Percentiles rank a stretch among this genome's conserved stretches.
Conservation (phyloP, 345 rosid species). For the Viola odorata region DNA sequence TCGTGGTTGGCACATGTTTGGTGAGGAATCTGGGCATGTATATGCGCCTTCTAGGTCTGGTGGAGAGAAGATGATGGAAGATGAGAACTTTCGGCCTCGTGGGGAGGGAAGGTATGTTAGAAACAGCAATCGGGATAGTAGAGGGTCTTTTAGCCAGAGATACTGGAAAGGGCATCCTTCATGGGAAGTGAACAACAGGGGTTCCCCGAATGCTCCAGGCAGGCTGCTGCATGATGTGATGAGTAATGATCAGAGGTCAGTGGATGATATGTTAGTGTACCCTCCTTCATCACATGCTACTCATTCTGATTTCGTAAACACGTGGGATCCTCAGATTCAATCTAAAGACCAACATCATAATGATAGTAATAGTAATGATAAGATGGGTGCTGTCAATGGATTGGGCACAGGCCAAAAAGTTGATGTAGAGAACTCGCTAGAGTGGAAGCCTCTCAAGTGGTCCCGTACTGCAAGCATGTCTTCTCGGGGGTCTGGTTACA, state of each 20-base stretch:
- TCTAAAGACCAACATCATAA: conserved; percentile 48
- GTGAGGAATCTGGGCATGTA: conserved; percentile 62
- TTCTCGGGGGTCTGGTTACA: conserved; percentile 75
- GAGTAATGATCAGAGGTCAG: conserved; percentile 50
- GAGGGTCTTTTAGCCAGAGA: conserved; percentile 59
- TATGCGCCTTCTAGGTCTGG: conserved; percentile 46
- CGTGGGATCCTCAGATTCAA: conserved; percentile 45
- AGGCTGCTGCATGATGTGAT: conserved; percentile 45
- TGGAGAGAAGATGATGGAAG: conserved; percentile 49
- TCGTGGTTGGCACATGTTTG: conserved; percentile 65
- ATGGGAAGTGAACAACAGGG: conserved; percentile 59
- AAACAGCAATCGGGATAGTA: conserved; percentile 51
- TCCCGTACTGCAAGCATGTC: conserved; percentile 66
- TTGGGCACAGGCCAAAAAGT: conserved; percentile 39
- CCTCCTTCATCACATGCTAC: conserved; percentile 28
- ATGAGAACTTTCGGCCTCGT: conserved; percentile 48
- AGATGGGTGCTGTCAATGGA: conserved; percentile 35
- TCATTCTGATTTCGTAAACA: conserved; percentile 39
- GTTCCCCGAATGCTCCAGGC: conserved; percentile 40
- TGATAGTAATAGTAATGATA: conserved; percentile 3
- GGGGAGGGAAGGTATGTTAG: conserved; percentile 70
- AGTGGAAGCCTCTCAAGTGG: conserved; percentile 79
- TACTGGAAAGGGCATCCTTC: conserved; percentile 61
- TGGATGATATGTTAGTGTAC: conserved; percentile 42
- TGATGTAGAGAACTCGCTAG: conserved; percentile 53